phyloP scores from a whole-genome alignment of 2,329 filamentous ascomycete species.

The Neophaeococcomyces aloes region DNA sequence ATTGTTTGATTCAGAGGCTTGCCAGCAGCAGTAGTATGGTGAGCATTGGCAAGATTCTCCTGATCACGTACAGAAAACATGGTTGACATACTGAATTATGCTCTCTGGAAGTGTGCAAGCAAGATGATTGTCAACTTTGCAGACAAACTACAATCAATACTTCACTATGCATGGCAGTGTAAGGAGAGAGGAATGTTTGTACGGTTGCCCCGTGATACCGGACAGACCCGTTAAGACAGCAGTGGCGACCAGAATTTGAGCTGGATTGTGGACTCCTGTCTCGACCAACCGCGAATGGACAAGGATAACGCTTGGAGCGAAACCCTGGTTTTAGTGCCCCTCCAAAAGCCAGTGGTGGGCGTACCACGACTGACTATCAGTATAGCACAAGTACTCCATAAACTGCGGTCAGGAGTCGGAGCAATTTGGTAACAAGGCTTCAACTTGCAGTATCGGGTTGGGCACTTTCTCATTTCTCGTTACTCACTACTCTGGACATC shows the following conservation, averaged over 20 bases:
- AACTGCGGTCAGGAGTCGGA: not conserved
- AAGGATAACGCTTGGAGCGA: not conserved
- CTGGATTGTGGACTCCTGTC: not conserved
- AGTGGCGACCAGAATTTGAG: conserved; percentile 4
- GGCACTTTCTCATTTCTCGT: not conserved
- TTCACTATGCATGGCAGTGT: too few species aligned
- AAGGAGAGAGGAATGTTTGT: conserved; percentile 15
- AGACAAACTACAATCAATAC: too few species aligned
- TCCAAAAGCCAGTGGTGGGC: not conserved
- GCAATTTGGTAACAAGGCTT: conserved; percentile 5
- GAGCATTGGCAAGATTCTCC: conserved; percentile 72
- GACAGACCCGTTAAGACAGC: conserved; percentile 10
- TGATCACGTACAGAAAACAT: conserved; percentile 78
- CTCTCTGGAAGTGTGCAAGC: not conserved
- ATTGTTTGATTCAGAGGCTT: conserved; percentile 61
- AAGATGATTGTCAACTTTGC: conserved; percentile 7
- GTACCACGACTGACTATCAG: not conserved
- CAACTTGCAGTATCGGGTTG: conserved; percentile 5
- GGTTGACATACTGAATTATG: conserved; percentile 20
- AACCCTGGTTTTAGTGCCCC: conserved; percentile 7
- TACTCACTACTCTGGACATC: conserved; percentile 1
- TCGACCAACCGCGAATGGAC: not conserved
- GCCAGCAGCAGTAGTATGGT: conserved; percentile 57
- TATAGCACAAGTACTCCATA: too few species aligned
- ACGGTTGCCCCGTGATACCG: conserved; percentile 15